Evolutionary conservation across 148 eudicot genomes (phyloP).

Genomic region (Chenopodium album): DNA sequence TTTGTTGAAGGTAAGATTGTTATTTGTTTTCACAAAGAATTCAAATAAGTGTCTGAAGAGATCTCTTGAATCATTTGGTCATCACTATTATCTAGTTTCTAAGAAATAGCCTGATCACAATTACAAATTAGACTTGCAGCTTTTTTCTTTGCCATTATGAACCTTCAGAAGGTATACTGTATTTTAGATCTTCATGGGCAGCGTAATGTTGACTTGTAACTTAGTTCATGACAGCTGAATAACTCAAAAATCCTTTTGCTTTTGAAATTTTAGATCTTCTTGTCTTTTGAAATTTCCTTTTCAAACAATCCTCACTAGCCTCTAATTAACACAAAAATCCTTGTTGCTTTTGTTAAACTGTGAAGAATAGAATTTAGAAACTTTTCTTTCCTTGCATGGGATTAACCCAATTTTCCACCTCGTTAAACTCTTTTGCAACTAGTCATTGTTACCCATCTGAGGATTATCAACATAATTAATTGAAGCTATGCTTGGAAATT

Average conservation of each 20-base stretch:
- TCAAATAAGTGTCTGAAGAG: neutral
- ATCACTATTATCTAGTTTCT: too few species aligned
- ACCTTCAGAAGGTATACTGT: too few species aligned
- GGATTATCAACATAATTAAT: too few species aligned
- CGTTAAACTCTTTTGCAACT: neutral
- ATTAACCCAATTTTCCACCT: neutral
- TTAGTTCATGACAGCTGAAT: too few species aligned
- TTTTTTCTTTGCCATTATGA: too few species aligned
- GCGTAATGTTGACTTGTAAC: too few species aligned
- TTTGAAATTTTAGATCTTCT: too few species aligned
- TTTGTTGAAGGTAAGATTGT: too few species aligned
- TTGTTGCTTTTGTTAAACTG: neutral
- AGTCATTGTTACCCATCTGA: neutral
- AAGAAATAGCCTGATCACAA: too few species aligned
- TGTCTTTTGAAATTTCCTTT: neutral
- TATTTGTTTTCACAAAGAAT: neutral
- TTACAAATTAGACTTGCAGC: too few species aligned
- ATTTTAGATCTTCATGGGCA: too few species aligned
- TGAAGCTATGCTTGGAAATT: neutral
- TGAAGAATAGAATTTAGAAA: neutral
- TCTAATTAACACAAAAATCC: neutral
- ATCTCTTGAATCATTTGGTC: neutral
- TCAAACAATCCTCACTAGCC: neutral
- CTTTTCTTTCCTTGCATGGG: neutral
- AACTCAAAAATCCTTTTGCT: too few species aligned